These are phyloP conservation scores for Picochlorum sp. DNA, from an alignment of 139 green algal genomes.

Conservation along the genomic window DNA sequence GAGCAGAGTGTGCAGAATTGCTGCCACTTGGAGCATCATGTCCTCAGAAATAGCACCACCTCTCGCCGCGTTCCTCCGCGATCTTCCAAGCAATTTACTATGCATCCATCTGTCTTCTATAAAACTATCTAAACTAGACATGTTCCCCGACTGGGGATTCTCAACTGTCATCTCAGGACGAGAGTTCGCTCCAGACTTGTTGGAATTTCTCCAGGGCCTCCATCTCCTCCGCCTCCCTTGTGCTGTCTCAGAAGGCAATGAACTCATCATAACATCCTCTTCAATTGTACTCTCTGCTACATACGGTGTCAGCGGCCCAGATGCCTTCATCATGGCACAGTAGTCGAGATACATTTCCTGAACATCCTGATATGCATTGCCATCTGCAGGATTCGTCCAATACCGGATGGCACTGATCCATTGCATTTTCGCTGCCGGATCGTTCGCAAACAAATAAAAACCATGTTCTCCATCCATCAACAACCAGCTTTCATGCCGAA, in stretches of 20 bases:
- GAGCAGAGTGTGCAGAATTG: not conserved
- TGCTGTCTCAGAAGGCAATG: not conserved
- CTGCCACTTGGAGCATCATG: not conserved
- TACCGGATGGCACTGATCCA: conserved; percentile 25
- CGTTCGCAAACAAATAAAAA: conserved; percentile 36
- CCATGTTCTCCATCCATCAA: conserved; percentile 32
- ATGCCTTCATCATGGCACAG: conserved; percentile 17
- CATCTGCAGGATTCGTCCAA: conserved; percentile 17
- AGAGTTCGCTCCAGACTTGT: not conserved
- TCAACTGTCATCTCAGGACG: not conserved
- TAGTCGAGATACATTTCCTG: conserved; percentile 15
- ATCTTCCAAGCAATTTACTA: not conserved
- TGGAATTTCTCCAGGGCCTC: not conserved
- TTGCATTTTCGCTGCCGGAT: conserved; percentile 27
- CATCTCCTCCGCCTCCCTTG: not conserved
- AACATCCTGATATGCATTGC: conserved; percentile 8
- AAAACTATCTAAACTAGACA: conserved; percentile 13
- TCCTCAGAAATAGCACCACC: not conserved
- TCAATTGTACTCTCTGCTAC: conserved; percentile 3
- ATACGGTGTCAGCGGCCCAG: not conserved
- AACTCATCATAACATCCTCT: not conserved
- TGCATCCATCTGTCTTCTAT: conserved; percentile 12
- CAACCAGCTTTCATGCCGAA: conserved; percentile 28
- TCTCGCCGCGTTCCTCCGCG: not conserved
- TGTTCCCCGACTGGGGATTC: not conserved